phyloP scores from a whole-genome alignment of 345 rosid species.

The Citrus sp. region DNA sequence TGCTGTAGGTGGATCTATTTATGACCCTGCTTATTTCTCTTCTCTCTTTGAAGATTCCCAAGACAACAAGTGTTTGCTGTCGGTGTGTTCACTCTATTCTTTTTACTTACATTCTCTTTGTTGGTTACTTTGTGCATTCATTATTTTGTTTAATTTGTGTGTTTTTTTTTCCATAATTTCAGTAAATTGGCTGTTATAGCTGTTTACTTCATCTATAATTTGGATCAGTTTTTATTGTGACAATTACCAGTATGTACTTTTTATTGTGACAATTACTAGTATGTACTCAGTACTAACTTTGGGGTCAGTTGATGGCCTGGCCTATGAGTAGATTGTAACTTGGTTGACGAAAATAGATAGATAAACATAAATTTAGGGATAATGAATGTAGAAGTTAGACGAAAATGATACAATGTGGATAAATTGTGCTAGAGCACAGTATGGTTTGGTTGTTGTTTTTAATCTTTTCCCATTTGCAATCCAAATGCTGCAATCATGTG shows the following conservation, averaged over 20 bases:
- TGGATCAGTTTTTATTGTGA: neutral
- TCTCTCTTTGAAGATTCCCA: slow-evolving; percentile 63
- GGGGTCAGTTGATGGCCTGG: neutral
- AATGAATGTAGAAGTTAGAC: neutral
- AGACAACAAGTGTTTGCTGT: slow-evolving; percentile 27
- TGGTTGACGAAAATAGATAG: neutral
- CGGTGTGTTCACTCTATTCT: slow-evolving; percentile 22
- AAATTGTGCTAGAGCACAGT: neutral
- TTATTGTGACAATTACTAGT: too few species aligned
- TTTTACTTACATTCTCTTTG: neutral
- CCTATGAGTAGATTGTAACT: neutral
- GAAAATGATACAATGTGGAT: neutral
- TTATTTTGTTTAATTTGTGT: neutral
- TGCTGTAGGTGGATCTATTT: slow-evolving; percentile 56
- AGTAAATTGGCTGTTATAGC: too few species aligned
- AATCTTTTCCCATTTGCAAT: neutral
- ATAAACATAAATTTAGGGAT: neutral
- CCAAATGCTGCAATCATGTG: neutral
- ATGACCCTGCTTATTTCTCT: slow-evolving; percentile 57
- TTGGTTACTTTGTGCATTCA: neutral
- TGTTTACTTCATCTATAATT: neutral
- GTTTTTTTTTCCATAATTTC: neutral
- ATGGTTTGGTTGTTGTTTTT: neutral
- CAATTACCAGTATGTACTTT: neutral
- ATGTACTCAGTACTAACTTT: neutral